Base-by-base conservation (phyloP, 495 filamentous ascomycete species). In the Tuber melanosporum region DNA sequence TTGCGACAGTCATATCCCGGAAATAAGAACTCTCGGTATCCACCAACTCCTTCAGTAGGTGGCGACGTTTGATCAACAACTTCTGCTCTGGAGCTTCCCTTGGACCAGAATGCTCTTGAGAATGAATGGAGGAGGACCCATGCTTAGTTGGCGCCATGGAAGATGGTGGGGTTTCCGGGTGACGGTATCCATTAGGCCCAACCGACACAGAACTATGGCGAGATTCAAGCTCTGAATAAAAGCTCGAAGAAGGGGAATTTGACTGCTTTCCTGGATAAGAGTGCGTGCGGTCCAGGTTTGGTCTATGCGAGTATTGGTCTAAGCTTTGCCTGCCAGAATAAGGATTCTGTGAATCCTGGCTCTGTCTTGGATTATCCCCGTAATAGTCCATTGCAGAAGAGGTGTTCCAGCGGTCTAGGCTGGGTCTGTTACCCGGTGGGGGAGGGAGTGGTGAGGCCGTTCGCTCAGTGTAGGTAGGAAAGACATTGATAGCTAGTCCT, bases 1-100 rank as follows among this genome's bases (percentile, higher is more conserved):
- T 92, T 9, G 96, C 91, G 57, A 99, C 93, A 80, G 92, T 97
- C 93, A 99, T 95, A 84, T 99, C 95, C 77, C 91, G 88, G 70
- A 93, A 88, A 84, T 94, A 98, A 22, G 89, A 89, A 44, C 91
- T 89, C 83, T 99, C 95, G 4, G 96, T 99, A 79, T 97, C 93
- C 57, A 97, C 89, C 36, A 99, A 86, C 84, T 99, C 95, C 78
- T 94, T 92, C 79, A 99, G 92, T 74, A 95, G 87, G 81, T 94
- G 87, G 47, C 90, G 88, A 22, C 95, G 91, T 79, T 94, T 88
- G 47, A 72, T 83, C 36, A 83, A 71, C 70, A 75, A 62, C 41
- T 83, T 83, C 72, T 79, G 76, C 32, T 83, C 82, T 66, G 79
- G 75, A 19, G 81, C 77, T 10, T 82, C 76, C 52, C 79, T 79